Percentiles rank a stretch among this genome's conserved stretches.
Conservation (phyloP, 2,329 filamentous ascomycete species). For the Fusarium anguioides region DNA sequence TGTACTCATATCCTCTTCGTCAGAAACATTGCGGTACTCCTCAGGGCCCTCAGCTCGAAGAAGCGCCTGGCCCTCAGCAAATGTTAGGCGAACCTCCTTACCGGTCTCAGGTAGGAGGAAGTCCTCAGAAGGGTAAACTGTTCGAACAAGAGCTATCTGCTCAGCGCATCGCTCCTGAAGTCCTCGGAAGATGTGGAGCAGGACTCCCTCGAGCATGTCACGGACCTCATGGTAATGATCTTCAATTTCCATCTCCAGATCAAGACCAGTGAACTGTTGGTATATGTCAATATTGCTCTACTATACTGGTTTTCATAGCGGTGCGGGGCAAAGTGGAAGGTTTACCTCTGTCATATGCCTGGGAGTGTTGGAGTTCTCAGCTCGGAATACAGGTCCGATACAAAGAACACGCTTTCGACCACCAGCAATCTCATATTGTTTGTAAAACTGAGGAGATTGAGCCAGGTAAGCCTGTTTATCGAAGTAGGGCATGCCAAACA, state of each 20-base stretch:
- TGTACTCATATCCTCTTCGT: slow-evolving; percentile 83
- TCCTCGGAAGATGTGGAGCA: slow-evolving; percentile 84
- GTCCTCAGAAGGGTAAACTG: slow-evolving; percentile 80
- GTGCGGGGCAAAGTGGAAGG: not conserved
- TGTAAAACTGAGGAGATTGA: slow-evolving; percentile 87
- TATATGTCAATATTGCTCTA: slow-evolving; percentile 12
- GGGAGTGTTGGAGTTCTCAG: slow-evolving; percentile 87
- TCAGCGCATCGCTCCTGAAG: slow-evolving; percentile 73
- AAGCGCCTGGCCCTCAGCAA: slow-evolving; percentile 81
- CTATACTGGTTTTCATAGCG: not conserved
- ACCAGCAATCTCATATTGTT: slow-evolving; percentile 86
- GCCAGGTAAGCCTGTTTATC: slow-evolving; percentile 83
- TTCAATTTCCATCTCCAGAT: slow-evolving; percentile 91
- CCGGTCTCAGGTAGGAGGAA: slow-evolving; percentile 80
- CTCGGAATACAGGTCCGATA: slow-evolving; percentile 83
- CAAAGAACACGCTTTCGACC: slow-evolving; percentile 82
- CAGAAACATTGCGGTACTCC: slow-evolving; percentile 74
- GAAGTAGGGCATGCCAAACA: slow-evolving; percentile 93
- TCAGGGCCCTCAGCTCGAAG: slow-evolving; percentile 77
- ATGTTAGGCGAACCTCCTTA: slow-evolving; percentile 80
- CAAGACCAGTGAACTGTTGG: slow-evolving; percentile 79
- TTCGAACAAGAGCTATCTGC: slow-evolving; percentile 77
- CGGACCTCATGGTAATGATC: slow-evolving; percentile 80
- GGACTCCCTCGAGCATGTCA: slow-evolving; percentile 76
- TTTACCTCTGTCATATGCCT: slow-evolving; percentile 81